Evolutionary conservation across 2,329 filamentous ascomycete species (phyloP).

Genomic region (Calonectria hongkongensis): DNA sequence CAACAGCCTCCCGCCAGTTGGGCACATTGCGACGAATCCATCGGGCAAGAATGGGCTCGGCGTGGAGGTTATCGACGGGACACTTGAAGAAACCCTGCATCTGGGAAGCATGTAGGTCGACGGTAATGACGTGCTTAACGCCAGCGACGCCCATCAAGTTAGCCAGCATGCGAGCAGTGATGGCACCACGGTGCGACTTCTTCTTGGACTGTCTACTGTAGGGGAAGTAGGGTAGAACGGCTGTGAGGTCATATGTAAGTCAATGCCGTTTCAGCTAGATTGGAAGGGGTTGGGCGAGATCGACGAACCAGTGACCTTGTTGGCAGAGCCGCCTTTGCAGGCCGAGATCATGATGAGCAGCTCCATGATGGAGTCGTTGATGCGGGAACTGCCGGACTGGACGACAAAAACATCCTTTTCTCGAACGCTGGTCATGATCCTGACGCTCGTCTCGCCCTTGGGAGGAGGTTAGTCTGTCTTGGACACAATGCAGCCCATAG

Average conservation of each 20-base stretch:
- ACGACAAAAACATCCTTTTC: slow-evolving; percentile 99
- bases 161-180: slow-evolving; percentile 97
- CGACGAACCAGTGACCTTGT: slow-evolving; percentile 91
- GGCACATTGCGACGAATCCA: slow-evolving; percentile 95
- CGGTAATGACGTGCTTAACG: slow-evolving; percentile 97
- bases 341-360: slow-evolving; percentile 99
- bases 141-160: slow-evolving; percentile 95
- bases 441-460: slow-evolving; percentile 82
- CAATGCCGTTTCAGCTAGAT: slow-evolving; percentile 41
- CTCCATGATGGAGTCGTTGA: slow-evolving; percentile 99
- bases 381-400: slow-evolving; percentile 95
- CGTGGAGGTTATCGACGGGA: slow-evolving; percentile 97
- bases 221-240: slow-evolving; percentile 96
- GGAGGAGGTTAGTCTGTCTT: slow-evolving; percentile 46
- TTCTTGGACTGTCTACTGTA: slow-evolving; percentile 99
- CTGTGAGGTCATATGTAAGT: slow-evolving; percentile 65
- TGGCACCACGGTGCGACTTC: slow-evolving; percentile 96
- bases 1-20: slow-evolving; percentile 92
- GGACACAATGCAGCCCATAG: slow-evolving; percentile 13
- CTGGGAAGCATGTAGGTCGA: slow-evolving; percentile 97
- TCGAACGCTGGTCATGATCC: slow-evolving; percentile 85
- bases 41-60: slow-evolving; percentile 93
- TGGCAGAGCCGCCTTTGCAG: slow-evolving; percentile 97
- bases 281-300: slow-evolving; percentile 23
- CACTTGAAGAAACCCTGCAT: slow-evolving; percentile 99